These are phyloP conservation scores for Acanthamoeba sp. DNA, from an alignment of 208 protist genomes.

Conservation along the genomic window DNA sequence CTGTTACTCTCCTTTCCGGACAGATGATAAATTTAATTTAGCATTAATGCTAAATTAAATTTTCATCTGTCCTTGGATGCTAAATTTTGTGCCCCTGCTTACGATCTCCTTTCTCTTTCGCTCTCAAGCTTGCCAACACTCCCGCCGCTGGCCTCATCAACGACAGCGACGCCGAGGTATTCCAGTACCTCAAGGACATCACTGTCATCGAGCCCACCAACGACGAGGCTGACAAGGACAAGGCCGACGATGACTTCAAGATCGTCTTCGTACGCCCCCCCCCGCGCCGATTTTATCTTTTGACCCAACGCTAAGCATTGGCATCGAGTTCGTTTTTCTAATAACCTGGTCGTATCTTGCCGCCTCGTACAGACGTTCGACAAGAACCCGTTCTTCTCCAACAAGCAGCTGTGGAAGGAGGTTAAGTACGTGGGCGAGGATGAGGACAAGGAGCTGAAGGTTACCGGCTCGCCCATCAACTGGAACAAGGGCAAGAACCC, in stretches of 20 bases:
- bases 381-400: slow-evolving; percentile 67
- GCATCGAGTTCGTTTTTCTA: neutral
- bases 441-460: neutral
- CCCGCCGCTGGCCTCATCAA: neutral
- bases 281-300: neutral
- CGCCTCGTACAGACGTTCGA: slow-evolving; percentile 26
- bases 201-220: neutral
- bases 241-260: slow-evolving; percentile 39
- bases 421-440: neutral
- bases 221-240: neutral
- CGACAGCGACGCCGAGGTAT: neutral
- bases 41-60: too few species aligned
- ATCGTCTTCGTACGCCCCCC: slow-evolving; percentile 34
- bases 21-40: too few species aligned
- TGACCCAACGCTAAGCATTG: too few species aligned
- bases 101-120: neutral
- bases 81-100: neutral
- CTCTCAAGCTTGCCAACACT: neutral
- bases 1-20: too few species aligned
- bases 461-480: slow-evolving; percentile 28
- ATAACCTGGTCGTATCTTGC: neutral
- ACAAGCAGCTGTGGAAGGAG: slow-evolving; percentile 71
- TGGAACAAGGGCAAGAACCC: slow-evolving; percentile 71
- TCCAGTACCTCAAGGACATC: neutral
- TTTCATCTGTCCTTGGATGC: too few species aligned